Conservation (phyloP, 129 eudicot genomes). For the Chrysanthemum makinoi region DNA sequence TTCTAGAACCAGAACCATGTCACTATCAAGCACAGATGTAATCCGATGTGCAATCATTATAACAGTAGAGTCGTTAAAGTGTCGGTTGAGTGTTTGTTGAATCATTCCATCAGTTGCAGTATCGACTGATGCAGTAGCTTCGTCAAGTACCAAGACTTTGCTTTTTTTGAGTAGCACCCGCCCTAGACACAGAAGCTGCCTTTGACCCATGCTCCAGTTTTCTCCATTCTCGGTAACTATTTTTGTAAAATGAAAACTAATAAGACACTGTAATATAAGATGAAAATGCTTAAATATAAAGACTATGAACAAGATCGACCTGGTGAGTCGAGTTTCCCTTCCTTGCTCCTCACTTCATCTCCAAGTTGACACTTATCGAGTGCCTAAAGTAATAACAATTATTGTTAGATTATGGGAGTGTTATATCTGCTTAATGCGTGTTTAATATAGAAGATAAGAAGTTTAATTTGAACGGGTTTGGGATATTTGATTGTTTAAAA, state of each 20-base stretch:
- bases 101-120: constrained; percentile 66
- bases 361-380: constrained; percentile 88
- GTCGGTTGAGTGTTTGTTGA: constrained; percentile 65
- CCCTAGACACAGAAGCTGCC: constrained; percentile 71
- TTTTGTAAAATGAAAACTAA: background rate
- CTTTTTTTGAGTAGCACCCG: constrained; percentile 74
- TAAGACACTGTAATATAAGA: background rate
- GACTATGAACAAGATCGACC: constrained; percentile 31
- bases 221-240: constrained; percentile 64
- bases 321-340: constrained; percentile 66
- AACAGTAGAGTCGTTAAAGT: constrained; percentile 66
- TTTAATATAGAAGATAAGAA: background rate
- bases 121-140: constrained; percentile 92
- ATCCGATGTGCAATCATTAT: constrained; percentile 68
- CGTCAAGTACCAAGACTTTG: constrained; percentile 73
- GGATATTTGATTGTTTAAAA: background rate
- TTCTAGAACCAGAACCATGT: constrained; percentile 67
- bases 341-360: constrained; percentile 82
- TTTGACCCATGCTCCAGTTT: constrained; percentile 83
- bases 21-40: constrained; percentile 80
- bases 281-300: background rate
- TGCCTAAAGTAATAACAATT: constrained; percentile 36
- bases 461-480: background rate
- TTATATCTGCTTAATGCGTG: no score
- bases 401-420: background rate